These are phyloP conservation scores for Candida gorgasii DNA, from an alignment of 805 yeast species.

Conservation along the genomic window DNA sequence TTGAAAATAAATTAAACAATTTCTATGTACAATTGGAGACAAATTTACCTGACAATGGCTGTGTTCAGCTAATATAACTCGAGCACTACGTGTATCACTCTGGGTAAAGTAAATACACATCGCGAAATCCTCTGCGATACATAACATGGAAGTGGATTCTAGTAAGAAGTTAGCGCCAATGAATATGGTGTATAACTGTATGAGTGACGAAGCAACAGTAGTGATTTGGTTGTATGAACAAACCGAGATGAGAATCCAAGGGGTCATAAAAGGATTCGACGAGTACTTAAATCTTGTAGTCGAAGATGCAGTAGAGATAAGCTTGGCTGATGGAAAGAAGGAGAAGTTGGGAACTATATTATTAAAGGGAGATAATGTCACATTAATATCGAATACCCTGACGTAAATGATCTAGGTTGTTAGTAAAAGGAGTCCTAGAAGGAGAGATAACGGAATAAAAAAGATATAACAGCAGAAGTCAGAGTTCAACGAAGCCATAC, in stretches of 20 bases:
- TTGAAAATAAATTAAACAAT: no score
- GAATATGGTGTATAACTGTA: slow-evolving; percentile 80
- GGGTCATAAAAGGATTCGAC: slow-evolving; percentile 88
- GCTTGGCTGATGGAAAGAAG: slow-evolving; percentile 48
- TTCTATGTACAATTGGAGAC: no score
- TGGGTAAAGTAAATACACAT: neutral
- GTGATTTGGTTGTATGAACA: slow-evolving; percentile 92
- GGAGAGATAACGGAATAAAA: neutral
- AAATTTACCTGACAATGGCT: no score
- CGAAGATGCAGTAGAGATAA: slow-evolving; percentile 66
- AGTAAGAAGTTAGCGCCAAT: slow-evolving; percentile 78
- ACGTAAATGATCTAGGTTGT: no score
- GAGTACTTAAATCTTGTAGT: slow-evolving; percentile 88
- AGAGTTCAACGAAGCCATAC: no score
- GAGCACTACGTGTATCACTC: neutral
- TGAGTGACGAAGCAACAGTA: slow-evolving; percentile 80
- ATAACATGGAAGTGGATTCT: slow-evolving; percentile 2
- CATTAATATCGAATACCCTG: slow-evolving; percentile 55
- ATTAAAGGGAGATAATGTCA: slow-evolving; percentile 92
- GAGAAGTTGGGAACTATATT: slow-evolving; percentile 71
- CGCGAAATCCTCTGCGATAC: slow-evolving; percentile 2
- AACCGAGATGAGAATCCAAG: slow-evolving; percentile 71
- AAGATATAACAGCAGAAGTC: no score
- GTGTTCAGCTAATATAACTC: no score
- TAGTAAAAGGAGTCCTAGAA: neutral